Base-by-base conservation (phyloP, 768 basidiomycete genomes). In the Tylopilus subfusipes region DNA sequence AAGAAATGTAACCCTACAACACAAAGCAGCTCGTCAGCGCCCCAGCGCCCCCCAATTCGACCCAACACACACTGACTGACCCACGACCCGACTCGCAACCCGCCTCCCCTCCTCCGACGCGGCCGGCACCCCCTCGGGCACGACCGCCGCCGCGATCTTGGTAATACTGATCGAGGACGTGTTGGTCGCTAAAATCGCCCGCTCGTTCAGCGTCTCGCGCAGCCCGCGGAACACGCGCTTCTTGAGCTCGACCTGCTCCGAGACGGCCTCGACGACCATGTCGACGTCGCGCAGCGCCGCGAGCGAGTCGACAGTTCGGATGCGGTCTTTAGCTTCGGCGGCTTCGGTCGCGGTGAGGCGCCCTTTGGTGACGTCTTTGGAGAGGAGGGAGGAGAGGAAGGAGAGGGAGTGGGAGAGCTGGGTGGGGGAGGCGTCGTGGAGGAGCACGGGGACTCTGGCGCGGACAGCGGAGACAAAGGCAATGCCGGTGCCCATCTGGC, bases 141-240 rank as follows among this genome's bases (percentile, higher is more conserved):
- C 72, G 9, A 88, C 86, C 29, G 90, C 76, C 8, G 87, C 87
- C 0, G 95, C 94, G 49, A 98, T 91, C 74, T 95, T 95, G 21
- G 94, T 94, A 42, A 98, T 86, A 59, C 89, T 92, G 58, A 98
- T 98, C 11, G 90, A 93, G 53, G 92, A 94, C 2, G 95, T 98
- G 65, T 98, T 98, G 40, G 85, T 84, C 0, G 94, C 95, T 21
- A 98, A 77, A 47, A 98, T 93, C 9, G 90, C 82, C 30, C 81
- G 77, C 0, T 87, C 84, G 27, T 82, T 77, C 47, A 93, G 69
- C 63, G 86, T 81, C 45, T 79, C 79, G 16, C 86, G 81, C 21
- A 98, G 79, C 3, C 77, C 73, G 6, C 76, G 69, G 71, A 98
- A 97, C 57, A 98, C 83, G 6, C 76, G 72, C 60, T 84, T 79